Evolutionary conservation across 306 rosid species (phyloP), one percentile per base, ranked within the genome.

Genomic region (Prunus mongolica): DNA sequence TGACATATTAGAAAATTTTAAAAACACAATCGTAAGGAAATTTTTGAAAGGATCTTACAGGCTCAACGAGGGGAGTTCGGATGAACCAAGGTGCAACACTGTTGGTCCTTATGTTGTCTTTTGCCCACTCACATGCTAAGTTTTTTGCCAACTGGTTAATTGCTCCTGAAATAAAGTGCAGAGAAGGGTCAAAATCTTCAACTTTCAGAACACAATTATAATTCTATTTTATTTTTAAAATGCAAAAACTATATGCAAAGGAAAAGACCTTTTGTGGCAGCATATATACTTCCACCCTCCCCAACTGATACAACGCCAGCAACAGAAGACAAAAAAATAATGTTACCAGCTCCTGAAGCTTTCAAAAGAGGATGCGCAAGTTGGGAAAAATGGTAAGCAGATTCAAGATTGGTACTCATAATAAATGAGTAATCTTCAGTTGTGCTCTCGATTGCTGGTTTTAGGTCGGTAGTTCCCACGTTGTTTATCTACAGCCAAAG

Each of bases 101-200:
- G 45, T 88, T 90, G 30, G 73, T 75, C 79, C 91, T 86, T 62
- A 81, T 84, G 2, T 90, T 86, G 27, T 90, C 89, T 65, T 86
- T 83, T 50, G 90, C 90, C 95, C 92, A 86, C 25, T 86, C 92
- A 20, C 91, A 86, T 20, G 96, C 91, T 83, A 90, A 69, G 20
- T 49, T 76, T 78, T 72, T 85, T 0, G 91, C 74, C 7, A 86
- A 14, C 10, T 86, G 89, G 46, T 79, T 90, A 0, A 86, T 82
- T 77, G 91, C 92, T 64, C 89, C 90, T 88, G 78, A 63, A 64
- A 41, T 34, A 45, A 25, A 15, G 67, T 16, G 13, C 8, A 47
- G 12, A 38, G 34, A 10, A 3, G 14, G 30, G 3, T 46, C 2
- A 25, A 13, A 41, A 3, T 15, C 27, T 0, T 34, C 41, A 34